Percentiles rank a stretch among this genome's conserved stretches.
Evolutionary conservation across 208 protist genomes (phyloP).

Genomic region (Acanthamoeba culbertsoni): DNA sequence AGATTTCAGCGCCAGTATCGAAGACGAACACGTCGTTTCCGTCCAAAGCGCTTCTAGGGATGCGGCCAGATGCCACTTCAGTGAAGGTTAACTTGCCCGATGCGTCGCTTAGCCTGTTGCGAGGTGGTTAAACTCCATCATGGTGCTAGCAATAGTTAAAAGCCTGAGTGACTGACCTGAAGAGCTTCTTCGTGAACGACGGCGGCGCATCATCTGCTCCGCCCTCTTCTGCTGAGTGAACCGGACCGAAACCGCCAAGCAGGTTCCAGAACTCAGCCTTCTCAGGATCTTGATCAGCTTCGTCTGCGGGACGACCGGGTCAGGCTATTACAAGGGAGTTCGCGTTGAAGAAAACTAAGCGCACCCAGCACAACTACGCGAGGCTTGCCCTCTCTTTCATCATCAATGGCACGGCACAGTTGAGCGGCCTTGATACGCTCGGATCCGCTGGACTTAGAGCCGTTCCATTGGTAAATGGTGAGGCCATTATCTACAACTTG

Average conservation of each 20-base stretch:
- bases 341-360: not conserved
- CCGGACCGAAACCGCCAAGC: not conserved
- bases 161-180: not conserved
- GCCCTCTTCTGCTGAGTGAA: not conserved
- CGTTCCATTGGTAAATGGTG: constrained; percentile 77
- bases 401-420: constrained; percentile 67
- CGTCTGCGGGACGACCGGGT: not conserved
- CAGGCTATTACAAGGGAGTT: not conserved
- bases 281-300: not conserved
- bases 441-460: constrained; percentile 29
- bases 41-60: not conserved
- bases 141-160: not conserved
- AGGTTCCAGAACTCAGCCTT: not conserved
- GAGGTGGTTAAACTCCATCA: not conserved
- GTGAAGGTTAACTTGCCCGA: not conserved
- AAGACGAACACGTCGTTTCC: constrained; percentile 63
- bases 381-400: constrained; percentile 42
- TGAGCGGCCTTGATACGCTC: constrained; percentile 72
- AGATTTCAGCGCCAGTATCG: constrained; percentile 66
- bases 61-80: not conserved
- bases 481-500: constrained; percentile 76
- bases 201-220: not conserved
- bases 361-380: not conserved
- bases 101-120: not conserved
- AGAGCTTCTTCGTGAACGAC: constrained; percentile 2